These are phyloP conservation scores for Huntiella omanensis DNA, from an alignment of 2,329 filamentous ascomycete species.

Conservation along the genomic window DNA sequence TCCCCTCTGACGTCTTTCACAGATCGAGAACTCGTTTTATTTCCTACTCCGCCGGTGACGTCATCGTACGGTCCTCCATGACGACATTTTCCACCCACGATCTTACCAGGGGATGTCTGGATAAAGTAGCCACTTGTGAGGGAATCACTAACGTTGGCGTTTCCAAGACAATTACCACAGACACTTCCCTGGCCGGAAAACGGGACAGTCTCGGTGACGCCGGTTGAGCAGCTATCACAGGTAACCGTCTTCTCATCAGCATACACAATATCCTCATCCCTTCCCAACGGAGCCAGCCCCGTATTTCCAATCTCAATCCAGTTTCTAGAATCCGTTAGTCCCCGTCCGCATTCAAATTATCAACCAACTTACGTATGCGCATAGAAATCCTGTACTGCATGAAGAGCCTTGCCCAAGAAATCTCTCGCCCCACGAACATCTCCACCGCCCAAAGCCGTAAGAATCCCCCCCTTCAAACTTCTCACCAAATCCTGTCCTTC, in stretches of 20 bases:
- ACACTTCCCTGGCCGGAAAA: conserved; percentile 2
- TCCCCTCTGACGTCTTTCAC: neutral
- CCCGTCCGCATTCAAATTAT: neutral
- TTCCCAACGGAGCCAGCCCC: conserved; percentile 6
- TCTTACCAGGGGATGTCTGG: conserved; percentile 1
- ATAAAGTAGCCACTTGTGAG: conserved; percentile 9
- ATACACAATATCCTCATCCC: conserved; percentile 3
- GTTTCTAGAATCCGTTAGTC: neutral
- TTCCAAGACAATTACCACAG: conserved; percentile 6
- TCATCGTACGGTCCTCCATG: conserved; percentile 9
- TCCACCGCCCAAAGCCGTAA: conserved; percentile 5
- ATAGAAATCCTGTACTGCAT: conserved; percentile 12
- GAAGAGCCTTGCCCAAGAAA: conserved; percentile 11
- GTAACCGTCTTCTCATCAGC: conserved; percentile 3
- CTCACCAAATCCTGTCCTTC: conserved; percentile 8
- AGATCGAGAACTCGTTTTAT: neutral
- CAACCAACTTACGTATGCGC: conserved; percentile 10
- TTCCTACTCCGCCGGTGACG: neutral
- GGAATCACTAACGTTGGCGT: neutral
- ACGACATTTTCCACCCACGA: conserved; percentile 7
- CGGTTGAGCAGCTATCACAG: neutral
- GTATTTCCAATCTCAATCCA: conserved; percentile 9
- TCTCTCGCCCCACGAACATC: conserved; percentile 5
- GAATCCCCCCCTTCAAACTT: conserved; percentile 5
- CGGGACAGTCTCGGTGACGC: neutral